A percentile compares a stretch with the other conserved stretches of the same genome.
These are phyloP conservation scores for Toxoplasma gondii DNA, from an alignment of 169 alveolate genomes.

Conservation along the genomic window DNA sequence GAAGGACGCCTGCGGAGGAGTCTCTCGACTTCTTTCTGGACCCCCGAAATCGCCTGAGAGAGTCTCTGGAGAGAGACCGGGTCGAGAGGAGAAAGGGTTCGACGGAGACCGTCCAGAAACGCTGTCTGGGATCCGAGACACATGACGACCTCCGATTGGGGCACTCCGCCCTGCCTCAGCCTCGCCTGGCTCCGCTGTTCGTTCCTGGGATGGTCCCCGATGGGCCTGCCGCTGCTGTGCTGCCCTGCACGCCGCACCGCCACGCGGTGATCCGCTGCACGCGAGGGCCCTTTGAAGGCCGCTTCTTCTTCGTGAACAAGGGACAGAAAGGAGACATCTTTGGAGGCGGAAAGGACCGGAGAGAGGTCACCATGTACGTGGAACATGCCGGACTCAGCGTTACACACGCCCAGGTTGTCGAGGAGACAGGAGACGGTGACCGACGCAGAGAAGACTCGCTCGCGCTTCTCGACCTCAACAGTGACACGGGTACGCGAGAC, in stretches of 20 bases:
- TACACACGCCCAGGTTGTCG: not conserved
- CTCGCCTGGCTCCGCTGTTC: slow-evolving; percentile 1
- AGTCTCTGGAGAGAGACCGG: no score
- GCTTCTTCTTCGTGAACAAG: not conserved
- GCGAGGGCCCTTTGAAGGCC: slow-evolving; percentile 29
- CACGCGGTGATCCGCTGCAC: not conserved
- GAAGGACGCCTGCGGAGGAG: no score
- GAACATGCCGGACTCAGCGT: slow-evolving; percentile 34
- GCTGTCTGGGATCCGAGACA: not conserved
- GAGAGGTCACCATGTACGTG: slow-evolving; percentile 9
- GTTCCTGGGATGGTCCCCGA: not conserved
- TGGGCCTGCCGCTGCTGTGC: not conserved
- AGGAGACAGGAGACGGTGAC: not conserved
- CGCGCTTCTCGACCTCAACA: not conserved
- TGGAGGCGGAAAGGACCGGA: not conserved
- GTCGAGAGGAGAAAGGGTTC: not conserved
- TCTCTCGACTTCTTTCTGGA: no score
- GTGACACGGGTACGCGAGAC: not conserved
- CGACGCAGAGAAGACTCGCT: not conserved
- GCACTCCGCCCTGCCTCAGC: not conserved
- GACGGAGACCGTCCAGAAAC: not conserved
- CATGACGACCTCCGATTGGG: not conserved
- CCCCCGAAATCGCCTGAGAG: no score
- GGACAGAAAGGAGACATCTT: not conserved
- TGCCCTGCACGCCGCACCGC: slow-evolving; percentile 26